Evolutionary conservation across 345 rosid species (phyloP).

Genomic region (Fremontodendron californicum): DNA sequence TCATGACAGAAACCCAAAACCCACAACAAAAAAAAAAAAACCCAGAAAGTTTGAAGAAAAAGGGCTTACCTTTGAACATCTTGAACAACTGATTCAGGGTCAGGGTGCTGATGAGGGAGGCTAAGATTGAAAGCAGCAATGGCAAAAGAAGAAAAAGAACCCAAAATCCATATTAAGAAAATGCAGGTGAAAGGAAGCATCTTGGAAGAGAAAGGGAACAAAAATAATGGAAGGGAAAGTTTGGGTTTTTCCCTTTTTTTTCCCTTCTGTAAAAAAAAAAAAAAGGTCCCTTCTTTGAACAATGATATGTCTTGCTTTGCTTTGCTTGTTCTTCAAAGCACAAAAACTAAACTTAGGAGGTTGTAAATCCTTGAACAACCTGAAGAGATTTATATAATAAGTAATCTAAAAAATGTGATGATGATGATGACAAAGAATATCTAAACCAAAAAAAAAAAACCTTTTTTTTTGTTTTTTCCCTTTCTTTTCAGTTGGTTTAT

Average conservation of each 20-base stretch:
- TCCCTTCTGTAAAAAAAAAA: slow-evolving; percentile 12
- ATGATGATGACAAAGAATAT: slow-evolving; percentile 10
- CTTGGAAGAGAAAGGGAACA: slow-evolving; percentile 14
- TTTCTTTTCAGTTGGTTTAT: slow-evolving; percentile 13
- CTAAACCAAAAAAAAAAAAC: background rate
- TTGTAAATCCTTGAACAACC: slow-evolving; percentile 25
- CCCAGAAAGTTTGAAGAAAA: background rate
- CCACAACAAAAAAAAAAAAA: background rate
- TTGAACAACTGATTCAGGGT: slow-evolving; percentile 52
- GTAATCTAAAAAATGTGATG: slow-evolving; percentile 1
- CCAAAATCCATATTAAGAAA: slow-evolving; percentile 31
- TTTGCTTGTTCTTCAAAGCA: slow-evolving; percentile 8
- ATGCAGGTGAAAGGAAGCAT: slow-evolving; percentile 42
- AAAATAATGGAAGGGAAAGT: slow-evolving; percentile 3
- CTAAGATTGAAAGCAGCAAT: slow-evolving; percentile 34
- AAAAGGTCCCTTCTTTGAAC: slow-evolving; percentile 4
- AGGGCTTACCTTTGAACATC: slow-evolving; percentile 42
- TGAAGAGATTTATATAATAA: slow-evolving; percentile 31
- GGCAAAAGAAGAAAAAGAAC: slow-evolving; percentile 11
- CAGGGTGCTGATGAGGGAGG: slow-evolving; percentile 59
- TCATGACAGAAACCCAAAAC: background rate
- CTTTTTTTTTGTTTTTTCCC: background rate
- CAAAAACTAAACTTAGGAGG: slow-evolving; percentile 17
- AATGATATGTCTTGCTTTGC: slow-evolving; percentile 12
- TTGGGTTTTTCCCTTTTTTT: background rate